phyloP scores from a whole-genome alignment of 1,284 basidiomycete species.

The Uromyces viciae-fabae region DNA sequence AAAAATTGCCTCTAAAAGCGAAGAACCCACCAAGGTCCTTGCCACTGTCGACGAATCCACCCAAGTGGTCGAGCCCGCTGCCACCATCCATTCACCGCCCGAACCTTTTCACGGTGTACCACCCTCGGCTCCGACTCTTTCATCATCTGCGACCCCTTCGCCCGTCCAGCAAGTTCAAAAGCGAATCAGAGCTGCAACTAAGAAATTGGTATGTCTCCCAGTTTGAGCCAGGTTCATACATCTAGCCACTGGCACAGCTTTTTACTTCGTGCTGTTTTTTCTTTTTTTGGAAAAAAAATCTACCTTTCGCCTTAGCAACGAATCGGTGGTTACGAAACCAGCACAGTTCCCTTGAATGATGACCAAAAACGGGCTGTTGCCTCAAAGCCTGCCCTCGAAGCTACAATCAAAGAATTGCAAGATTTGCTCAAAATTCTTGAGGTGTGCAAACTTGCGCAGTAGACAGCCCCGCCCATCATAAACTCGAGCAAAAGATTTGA shows the following conservation, averaged over 20 bases:
- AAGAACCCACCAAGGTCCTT: background rate
- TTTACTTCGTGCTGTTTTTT: background rate
- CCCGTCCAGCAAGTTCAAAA: slow-evolving; percentile 48
- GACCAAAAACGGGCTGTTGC: slow-evolving; percentile 52
- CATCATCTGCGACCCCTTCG: slow-evolving; percentile 34
- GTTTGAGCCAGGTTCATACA: too few species aligned
- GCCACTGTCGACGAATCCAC: background rate
- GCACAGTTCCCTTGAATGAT: slow-evolving; percentile 50
- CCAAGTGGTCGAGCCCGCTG: background rate
- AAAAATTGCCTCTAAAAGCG: slow-evolving; percentile 9
- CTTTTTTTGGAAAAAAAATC: too few species aligned
- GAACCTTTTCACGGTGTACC: slow-evolving; percentile 22
- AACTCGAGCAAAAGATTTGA: background rate
- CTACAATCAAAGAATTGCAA: slow-evolving; percentile 52
- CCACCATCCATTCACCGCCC: background rate
- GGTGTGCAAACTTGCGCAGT: slow-evolving; percentile 43
- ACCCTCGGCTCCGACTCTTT: slow-evolving; percentile 25
- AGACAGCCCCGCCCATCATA: background rate
- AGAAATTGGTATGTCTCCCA: slow-evolving; percentile 51
- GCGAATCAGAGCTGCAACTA: slow-evolving; percentile 50
- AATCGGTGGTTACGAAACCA: slow-evolving; percentile 50
- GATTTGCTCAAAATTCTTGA: slow-evolving; percentile 52
- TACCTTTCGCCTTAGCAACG: slow-evolving; percentile 51
- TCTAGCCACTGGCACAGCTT: background rate
- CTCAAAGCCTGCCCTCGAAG: slow-evolving; percentile 51